Percentiles rank a stretch among this genome's conserved stretches.
phyloP scores from a whole-genome alignment of 495 filamentous ascomycete genomes.

The Neurospora sublineolata region DNA sequence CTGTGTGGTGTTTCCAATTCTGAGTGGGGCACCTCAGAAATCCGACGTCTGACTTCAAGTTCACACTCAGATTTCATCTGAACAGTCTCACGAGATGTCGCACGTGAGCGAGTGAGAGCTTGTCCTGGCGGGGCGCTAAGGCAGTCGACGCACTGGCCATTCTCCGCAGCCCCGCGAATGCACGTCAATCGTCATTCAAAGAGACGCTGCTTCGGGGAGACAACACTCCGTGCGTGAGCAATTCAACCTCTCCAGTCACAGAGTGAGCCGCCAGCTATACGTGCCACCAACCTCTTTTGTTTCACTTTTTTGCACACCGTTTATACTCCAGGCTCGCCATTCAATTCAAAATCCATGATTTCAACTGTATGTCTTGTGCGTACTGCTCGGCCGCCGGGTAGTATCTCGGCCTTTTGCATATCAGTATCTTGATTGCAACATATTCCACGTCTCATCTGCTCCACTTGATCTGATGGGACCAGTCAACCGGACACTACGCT shows the following conservation, averaged over 20 bases:
- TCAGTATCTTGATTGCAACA: neutral
- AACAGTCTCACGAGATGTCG: neutral
- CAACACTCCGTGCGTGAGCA: neutral
- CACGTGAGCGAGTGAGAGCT: neutral
- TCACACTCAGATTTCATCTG: neutral
- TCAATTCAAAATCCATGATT: neutral
- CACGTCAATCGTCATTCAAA: neutral
- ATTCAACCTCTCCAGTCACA: neutral
- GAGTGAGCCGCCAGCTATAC: neutral
- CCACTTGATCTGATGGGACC: neutral
- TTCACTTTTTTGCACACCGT: neutral
- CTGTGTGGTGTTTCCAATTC: slow-evolving; percentile 6
- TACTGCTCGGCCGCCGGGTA: neutral
- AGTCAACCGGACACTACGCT: neutral
- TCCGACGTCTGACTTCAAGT: neutral
- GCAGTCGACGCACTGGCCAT: neutral
- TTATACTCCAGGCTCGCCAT: neutral
- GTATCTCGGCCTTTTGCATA: neutral
- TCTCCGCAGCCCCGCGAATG: neutral
- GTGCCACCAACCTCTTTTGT: neutral
- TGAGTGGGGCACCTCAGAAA: neutral
- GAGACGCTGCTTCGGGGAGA: neutral
- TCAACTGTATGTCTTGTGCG: neutral
- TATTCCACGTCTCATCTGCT: neutral
- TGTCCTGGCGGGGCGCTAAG: neutral